These are phyloP conservation scores for Pholiota adiposa DNA, from an alignment of 1,284 basidiomycete species.

Conservation along the genomic window DNA sequence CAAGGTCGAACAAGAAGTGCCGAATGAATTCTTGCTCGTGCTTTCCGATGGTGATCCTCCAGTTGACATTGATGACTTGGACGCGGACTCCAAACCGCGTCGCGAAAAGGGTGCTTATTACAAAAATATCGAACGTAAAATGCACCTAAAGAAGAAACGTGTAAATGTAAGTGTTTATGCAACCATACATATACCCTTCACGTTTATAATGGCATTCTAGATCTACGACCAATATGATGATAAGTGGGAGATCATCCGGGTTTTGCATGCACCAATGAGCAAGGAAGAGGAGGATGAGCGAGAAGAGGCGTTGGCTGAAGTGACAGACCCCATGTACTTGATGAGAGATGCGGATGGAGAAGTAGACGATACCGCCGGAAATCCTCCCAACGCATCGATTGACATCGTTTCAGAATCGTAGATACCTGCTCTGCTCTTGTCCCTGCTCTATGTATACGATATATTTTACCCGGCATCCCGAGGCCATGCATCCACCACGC, in stretches of 20 bases:
- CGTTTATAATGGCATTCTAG: slow-evolving; percentile 38
- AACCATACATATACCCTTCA: slow-evolving; percentile 7
- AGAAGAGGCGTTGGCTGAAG: slow-evolving; percentile 48
- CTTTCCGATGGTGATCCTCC: slow-evolving; percentile 63
- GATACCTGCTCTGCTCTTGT: background rate
- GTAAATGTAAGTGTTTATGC: slow-evolving; percentile 59
- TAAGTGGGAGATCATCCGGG: slow-evolving; percentile 78
- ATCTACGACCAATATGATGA: slow-evolving; percentile 68
- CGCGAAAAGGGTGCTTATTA: slow-evolving; percentile 77
- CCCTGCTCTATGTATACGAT: background rate
- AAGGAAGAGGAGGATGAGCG: slow-evolving; percentile 50
- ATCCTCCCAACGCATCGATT: slow-evolving; percentile 10
- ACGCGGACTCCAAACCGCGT: slow-evolving; percentile 35
- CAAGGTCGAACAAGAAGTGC: slow-evolving; percentile 81
- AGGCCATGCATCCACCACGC: too few species aligned
- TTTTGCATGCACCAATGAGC: slow-evolving; percentile 59
- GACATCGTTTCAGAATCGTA: slow-evolving; percentile 18
- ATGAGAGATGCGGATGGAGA: slow-evolving; percentile 49
- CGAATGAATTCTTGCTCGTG: slow-evolving; percentile 83
- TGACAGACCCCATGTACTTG: slow-evolving; percentile 49
- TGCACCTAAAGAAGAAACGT: slow-evolving; percentile 85
- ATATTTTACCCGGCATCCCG: background rate
- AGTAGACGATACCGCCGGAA: slow-evolving; percentile 35
- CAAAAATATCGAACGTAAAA: slow-evolving; percentile 86
- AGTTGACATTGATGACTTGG: slow-evolving; percentile 41